Evolutionary conservation across 2,329 filamentous ascomycete species (phyloP).

Genomic region (Beauveria caledonica): DNA sequence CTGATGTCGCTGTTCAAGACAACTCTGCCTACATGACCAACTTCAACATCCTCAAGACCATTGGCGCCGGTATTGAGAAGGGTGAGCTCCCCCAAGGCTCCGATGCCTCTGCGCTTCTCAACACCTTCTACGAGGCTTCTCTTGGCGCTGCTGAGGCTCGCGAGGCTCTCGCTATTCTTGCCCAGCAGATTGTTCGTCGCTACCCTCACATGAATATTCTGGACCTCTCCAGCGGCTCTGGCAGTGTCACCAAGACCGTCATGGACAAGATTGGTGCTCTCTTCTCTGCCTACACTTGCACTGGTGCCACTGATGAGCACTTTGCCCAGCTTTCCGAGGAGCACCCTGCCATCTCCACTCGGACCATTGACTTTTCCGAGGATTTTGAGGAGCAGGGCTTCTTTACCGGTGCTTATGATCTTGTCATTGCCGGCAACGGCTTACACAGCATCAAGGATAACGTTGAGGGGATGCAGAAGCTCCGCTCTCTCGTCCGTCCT

Average conservation of each 20-base stretch:
- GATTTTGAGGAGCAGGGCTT: conserved; percentile 11
- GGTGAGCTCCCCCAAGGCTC: conserved; percentile 1
- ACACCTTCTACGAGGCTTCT: conserved; percentile 8
- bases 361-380: conserved; percentile 9
- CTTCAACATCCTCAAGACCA: conserved; percentile 6
- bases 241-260: conserved; percentile 7
- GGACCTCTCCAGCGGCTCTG: conserved; percentile 10
- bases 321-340: conserved; percentile 7
- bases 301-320: conserved; percentile 9
- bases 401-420: conserved; percentile 3
- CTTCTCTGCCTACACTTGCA: conserved; percentile 12
- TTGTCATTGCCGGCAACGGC: conserved; percentile 10
- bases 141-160: conserved; percentile 6
- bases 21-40: conserved; percentile 7
- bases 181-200: conserved; percentile 12
- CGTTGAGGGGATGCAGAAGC: conserved; percentile 6
- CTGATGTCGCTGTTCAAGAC: not conserved
- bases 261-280: conserved; percentile 7
- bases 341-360: conserved; percentile 2
- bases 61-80: conserved; percentile 6
- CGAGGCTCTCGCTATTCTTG: conserved; percentile 1
- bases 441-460: conserved; percentile 6
- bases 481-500: conserved; percentile 10
- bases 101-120: conserved; percentile 3
- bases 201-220: conserved; percentile 13